Conservation (phyloP, 176 grass and related monocot species). For the Ananas comosus region DNA sequence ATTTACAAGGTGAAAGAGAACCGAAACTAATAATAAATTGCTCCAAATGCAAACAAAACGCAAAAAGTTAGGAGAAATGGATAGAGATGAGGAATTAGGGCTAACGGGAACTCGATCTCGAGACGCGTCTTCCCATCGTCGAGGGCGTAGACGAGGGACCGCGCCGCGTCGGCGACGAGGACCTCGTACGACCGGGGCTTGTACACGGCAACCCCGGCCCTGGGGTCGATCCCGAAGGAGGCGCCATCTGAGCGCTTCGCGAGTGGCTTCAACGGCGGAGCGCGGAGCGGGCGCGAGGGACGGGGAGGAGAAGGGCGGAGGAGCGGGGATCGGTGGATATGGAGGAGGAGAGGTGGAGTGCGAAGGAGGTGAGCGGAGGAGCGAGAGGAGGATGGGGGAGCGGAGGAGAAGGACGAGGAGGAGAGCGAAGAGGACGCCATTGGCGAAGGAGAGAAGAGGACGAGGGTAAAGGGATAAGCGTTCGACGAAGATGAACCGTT, state of each 20-base stretch:
- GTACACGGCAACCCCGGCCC: constrained; percentile 64
- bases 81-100: not conserved
- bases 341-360: not conserved
- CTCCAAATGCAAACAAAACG: not conserved
- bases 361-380: not conserved
- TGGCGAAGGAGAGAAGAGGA: constrained; percentile 7
- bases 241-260: not conserved
- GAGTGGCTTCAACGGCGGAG: not conserved
- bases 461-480: not conserved
- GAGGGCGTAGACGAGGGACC: constrained; percentile 69
- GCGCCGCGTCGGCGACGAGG: constrained; percentile 70
- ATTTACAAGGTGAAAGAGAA: no score
- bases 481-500: not conserved
- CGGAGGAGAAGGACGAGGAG: not conserved
- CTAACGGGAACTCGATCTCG: constrained; percentile 94
- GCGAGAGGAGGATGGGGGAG: not conserved
- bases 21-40: not conserved
- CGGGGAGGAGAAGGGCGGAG: not conserved
- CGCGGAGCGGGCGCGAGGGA: constrained; percentile 5
- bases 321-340: not conserved
- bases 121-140: constrained; percentile 67
- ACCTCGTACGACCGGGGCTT: constrained; percentile 84
- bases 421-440: constrained; percentile 5
- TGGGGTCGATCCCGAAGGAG: constrained; percentile 21
- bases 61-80: not conserved